A percentile compares a stretch with the other conserved stretches of the same genome.
Conservation (phyloP, 768 basidiomycete genomes). For the Solioccasus polychromus region DNA sequence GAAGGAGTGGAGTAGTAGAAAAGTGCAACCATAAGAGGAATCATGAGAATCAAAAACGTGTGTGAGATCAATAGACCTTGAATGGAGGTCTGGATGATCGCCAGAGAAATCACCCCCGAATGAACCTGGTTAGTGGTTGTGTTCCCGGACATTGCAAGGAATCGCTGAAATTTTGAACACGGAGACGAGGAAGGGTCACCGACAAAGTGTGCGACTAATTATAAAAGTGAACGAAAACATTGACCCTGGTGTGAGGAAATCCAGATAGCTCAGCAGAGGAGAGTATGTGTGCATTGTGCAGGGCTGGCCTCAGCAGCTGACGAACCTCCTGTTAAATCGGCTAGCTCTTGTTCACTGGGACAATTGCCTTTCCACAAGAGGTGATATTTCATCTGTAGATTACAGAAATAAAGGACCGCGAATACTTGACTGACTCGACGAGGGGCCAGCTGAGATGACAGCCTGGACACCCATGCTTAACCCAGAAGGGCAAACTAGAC, state of each 20-base stretch:
- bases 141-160: background rate
- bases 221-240: background rate
- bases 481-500: too few relatives aligned
- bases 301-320: too few relatives aligned
- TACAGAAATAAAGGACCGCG: too few relatives aligned
- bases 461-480: too few relatives aligned
- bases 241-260: background rate
- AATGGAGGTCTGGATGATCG: conserved; percentile 7
- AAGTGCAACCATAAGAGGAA: conserved; percentile 20
- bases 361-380: background rate
- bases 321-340: background rate
- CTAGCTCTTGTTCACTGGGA: too few relatives aligned
- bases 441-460: too few relatives aligned
- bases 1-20: conserved; percentile 23
- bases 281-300: background rate
- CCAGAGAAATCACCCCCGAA: background rate
- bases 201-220: too few relatives aligned
- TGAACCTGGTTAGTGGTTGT: background rate
- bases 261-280: background rate
- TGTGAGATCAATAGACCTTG: conserved; percentile 22
- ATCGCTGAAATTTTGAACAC: background rate
- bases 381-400: too few relatives aligned
- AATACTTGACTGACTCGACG: too few relatives aligned
- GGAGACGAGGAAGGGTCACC: too few relatives aligned
- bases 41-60: conserved; percentile 22